A percentile compares a stretch with the other conserved stretches of the same genome.
Conservation (phyloP, 768 basidiomycete genomes). For the Serpula lacrymans region DNA sequence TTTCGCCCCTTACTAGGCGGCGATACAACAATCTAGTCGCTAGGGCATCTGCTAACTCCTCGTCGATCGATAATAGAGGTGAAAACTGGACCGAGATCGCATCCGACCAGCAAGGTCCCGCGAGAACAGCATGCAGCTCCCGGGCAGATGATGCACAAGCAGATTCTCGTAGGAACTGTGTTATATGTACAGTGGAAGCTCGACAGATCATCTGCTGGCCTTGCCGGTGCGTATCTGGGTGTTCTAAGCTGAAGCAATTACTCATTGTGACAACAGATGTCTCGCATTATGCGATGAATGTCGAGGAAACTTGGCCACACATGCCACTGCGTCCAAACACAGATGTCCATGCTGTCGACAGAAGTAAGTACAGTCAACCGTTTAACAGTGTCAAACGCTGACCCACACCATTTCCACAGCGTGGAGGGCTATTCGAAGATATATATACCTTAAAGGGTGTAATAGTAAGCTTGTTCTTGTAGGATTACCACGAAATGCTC, state of each 20-base stretch:
- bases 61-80: conserved; percentile 7
- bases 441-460: conserved; percentile 22
- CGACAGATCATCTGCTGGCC: conserved; percentile 82
- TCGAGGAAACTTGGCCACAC: conserved; percentile 49
- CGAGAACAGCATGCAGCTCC: conserved; percentile 17
- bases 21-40: conserved; percentile 40
- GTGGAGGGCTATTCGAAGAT: conserved; percentile 35
- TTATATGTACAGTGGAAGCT: conserved; percentile 66
- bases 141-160: conserved; percentile 21
- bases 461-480: conserved; percentile 1
- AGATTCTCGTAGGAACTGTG: conserved; percentile 46
- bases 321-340: conserved; percentile 45
- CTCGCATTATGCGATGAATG: conserved; percentile 54
- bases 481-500: no score
- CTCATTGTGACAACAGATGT: conserved; percentile 30
- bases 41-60: conserved; percentile 10
- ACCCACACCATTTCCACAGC: conserved; percentile 7
- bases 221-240: conserved; percentile 54
- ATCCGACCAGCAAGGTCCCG: conserved; percentile 17
- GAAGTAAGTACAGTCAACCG: conserved; percentile 37
- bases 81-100: conserved; percentile 30
- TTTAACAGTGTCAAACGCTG: conserved; percentile 6
- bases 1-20: conserved; percentile 47
- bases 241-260: neutral
- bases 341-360: conserved; percentile 50